Evolutionary conservation across 2,329 filamentous ascomycete species (phyloP), one percentile per base, ranked within the genome.

Genomic region (Knoxdaviesia capensis): DNA sequence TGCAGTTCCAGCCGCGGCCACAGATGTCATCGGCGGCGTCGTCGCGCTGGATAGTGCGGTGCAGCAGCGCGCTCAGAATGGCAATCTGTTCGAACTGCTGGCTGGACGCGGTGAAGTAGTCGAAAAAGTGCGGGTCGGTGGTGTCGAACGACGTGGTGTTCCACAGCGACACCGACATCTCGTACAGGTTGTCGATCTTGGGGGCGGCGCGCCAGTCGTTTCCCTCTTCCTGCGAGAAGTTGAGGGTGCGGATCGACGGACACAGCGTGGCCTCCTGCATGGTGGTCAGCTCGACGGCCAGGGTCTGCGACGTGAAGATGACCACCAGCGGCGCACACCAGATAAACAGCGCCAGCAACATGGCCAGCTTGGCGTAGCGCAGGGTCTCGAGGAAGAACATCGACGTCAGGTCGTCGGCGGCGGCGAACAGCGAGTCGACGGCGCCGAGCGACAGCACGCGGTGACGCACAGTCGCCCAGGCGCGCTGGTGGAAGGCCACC

Each of bases 251-350:
- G 3, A 59, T 47, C 5, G 49, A 48, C 3, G 47, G 49, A 31
- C 58, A 60, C 10, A 35, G 52, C 10, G 45, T 50, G 41, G 56
- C 44, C 47, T 57, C 47, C 2, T 41, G 38, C 6, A 40, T 46
- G 5, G 48, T 41, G 33, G 41, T 46, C 6, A 50, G 43, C 31
- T 50, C 49, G 5, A 64, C 61, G 0, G 50, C 50, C 6, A 61
- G 49, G 5, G 58, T 56, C 38, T 57, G 57, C 10, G 58, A 56
- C 3, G 58, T 58, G 37, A 65, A 55, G 31, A 61, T 58, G 5
- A 60, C 56, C 5, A 59, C 51, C 6, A 61, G 44, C 0, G 58
- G 58, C 7, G 57, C 58, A n/a, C 50, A 56, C 56, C 58, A 61
- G n/a, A 58, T 48, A 34, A 55, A 53, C 7, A 53, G 31, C 30